Conservation (phyloP, 805 yeast genomes). For the Wickerhamomyces sydowiorum region DNA sequence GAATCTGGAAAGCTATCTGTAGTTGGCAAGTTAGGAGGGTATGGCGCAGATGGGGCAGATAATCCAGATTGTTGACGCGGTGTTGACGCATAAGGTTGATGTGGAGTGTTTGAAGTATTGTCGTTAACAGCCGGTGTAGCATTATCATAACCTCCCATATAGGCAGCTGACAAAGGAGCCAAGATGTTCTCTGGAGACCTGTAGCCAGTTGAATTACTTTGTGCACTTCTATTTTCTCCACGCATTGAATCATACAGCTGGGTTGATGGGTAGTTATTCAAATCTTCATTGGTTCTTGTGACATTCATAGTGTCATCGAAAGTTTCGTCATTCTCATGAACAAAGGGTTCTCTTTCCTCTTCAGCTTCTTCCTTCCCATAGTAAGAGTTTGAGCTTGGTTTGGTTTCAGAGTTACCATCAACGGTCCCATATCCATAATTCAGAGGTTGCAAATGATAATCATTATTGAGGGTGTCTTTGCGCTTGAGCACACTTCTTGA, state of each 20-base stretch:
- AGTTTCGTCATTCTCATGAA: conserved; percentile 8
- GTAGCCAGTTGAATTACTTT: conserved; percentile 4
- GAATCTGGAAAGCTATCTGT: conserved; percentile 3
- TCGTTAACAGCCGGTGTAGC: neutral
- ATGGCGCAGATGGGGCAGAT: conserved; percentile 11
- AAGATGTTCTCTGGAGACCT: conserved; percentile 10
- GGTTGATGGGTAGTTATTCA: conserved; percentile 13
- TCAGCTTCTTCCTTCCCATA: conserved; percentile 6
- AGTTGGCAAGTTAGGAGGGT: conserved; percentile 12
- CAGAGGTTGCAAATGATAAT: conserved; percentile 20
- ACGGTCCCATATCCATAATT: conserved; percentile 22
- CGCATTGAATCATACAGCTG: conserved; percentile 17
- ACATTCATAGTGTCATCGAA: conserved; percentile 10
- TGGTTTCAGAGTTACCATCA: conserved; percentile 16
- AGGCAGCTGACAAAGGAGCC: conserved; percentile 15
- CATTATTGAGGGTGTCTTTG: conserved; percentile 10
- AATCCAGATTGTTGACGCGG: conserved; percentile 2
- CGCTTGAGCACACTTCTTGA: conserved; percentile 19
- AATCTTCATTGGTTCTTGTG: conserved; percentile 12
- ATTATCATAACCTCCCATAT: conserved; percentile 16
- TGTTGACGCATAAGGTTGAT: neutral
- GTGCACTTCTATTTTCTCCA: conserved; percentile 6
- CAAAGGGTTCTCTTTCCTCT: conserved; percentile 15
- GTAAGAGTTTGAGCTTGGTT: conserved; percentile 1
- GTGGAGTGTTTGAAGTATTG: too few relatives aligned